These are phyloP conservation scores for Draba incana DNA, from an alignment of 345 rosid species.

Conservation along the genomic window DNA sequence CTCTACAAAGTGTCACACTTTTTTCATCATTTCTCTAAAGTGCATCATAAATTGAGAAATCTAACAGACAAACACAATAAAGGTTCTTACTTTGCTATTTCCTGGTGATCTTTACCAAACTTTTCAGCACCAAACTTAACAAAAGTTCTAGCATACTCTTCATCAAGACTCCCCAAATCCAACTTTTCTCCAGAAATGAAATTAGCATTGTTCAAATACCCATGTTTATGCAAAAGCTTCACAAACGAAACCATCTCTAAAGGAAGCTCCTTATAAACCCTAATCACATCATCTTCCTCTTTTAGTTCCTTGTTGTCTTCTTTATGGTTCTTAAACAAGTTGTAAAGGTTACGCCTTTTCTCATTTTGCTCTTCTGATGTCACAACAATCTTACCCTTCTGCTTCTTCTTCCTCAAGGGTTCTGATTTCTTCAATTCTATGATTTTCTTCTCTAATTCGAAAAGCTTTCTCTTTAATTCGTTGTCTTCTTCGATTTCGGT, in stretches of 20 bases:
- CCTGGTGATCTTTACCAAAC: slow-evolving; percentile 74
- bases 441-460: slow-evolving; percentile 50
- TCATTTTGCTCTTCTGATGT: slow-evolving; percentile 8
- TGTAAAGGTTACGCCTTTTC: slow-evolving; percentile 33
- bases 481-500: slow-evolving; percentile 16
- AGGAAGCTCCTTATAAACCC: slow-evolving; percentile 59
- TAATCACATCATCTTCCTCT: slow-evolving; percentile 26
- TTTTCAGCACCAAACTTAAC: slow-evolving; percentile 56
- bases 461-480: slow-evolving; percentile 48
- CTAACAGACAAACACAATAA: slow-evolving; percentile 1
- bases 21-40: too few relatives aligned
- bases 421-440: slow-evolving; percentile 44
- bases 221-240: slow-evolving; percentile 55
- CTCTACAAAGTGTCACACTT: too few relatives aligned
- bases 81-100: slow-evolving; percentile 68
- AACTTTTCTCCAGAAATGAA: slow-evolving; percentile 49
- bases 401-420: slow-evolving; percentile 25
- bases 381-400: slow-evolving; percentile 14
- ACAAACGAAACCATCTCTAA: slow-evolving; percentile 54
- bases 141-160: slow-evolving; percentile 60
- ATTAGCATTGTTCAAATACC: slow-evolving; percentile 71
- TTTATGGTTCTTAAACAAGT: slow-evolving; percentile 33
- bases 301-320: slow-evolving; percentile 19
- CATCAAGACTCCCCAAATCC: slow-evolving; percentile 56
- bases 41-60: slow-evolving; percentile 14